A percentile compares a stretch with the other conserved stretches of the same genome.
These are phyloP conservation scores for Aureoboletus auriporus DNA, from an alignment of 768 basidiomycete genomes.

Conservation along the genomic window DNA sequence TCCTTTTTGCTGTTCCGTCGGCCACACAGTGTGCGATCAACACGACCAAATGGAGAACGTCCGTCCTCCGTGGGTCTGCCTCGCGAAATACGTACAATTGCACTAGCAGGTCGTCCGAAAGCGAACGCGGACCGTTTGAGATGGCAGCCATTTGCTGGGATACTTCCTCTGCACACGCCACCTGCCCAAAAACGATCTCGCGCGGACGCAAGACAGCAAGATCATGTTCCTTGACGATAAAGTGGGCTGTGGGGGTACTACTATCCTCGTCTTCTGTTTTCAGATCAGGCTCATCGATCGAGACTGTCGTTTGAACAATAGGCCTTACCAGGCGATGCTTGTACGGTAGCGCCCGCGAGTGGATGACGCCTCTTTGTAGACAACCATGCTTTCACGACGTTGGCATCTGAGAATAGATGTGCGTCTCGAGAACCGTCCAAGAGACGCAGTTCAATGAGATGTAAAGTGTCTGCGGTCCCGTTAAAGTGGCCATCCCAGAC, in stretches of 20 bases:
- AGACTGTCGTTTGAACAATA: no score
- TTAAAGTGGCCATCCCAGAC: background rate
- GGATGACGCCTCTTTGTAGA: no score
- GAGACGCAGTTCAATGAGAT: background rate
- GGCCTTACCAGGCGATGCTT: no score
- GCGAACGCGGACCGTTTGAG: slow-evolving; percentile 31
- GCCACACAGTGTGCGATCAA: slow-evolving; percentile 47
- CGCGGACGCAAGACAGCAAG: slow-evolving; percentile 28
- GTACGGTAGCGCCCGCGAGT: no score
- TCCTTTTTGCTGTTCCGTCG: slow-evolving; percentile 43
- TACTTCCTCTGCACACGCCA: slow-evolving; percentile 35
- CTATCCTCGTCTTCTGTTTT: no score
- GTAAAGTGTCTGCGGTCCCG: background rate
- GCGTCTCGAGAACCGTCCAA: background rate
- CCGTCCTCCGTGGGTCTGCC: slow-evolving; percentile 25
- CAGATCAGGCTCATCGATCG: no score
- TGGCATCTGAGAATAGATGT: no score
- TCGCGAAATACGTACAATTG: slow-evolving; percentile 40
- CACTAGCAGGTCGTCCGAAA: slow-evolving; percentile 42
- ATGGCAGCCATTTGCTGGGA: slow-evolving; percentile 24
- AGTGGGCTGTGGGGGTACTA: slow-evolving; percentile 13
- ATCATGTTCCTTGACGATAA: slow-evolving; percentile 39
- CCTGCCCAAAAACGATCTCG: slow-evolving; percentile 37
- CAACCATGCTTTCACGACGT: no score
- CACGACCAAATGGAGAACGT: slow-evolving; percentile 40